These are phyloP conservation scores for Chalciporus sp. DNA, from an alignment of 1,284 basidiomycete genomes.

Conservation along the genomic window DNA sequence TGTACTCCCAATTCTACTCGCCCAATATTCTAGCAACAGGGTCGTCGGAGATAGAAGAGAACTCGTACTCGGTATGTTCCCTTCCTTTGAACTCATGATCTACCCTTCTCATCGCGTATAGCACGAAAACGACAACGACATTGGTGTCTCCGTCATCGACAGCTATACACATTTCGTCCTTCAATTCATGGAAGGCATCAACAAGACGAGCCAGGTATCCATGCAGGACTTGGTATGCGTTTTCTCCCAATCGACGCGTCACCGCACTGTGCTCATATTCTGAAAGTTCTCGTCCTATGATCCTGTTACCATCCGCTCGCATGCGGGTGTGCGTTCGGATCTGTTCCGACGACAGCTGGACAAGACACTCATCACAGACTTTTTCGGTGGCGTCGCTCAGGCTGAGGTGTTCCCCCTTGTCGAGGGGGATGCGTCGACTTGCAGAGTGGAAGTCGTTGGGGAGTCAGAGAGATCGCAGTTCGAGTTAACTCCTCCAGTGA, in stretches of 20 bases:
- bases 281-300: constrained; percentile 82
- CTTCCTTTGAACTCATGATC: neutral
- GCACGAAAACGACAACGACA: constrained; percentile 91
- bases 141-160: constrained; percentile 96
- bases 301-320: constrained; percentile 74
- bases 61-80: constrained; percentile 85
- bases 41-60: constrained; percentile 86
- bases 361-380: constrained; percentile 87
- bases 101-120: constrained; percentile 36
- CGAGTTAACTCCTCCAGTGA: neutral
- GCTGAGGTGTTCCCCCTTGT: constrained; percentile 58
- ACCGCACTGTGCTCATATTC: constrained; percentile 3
- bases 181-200: constrained; percentile 89
- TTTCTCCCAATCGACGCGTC: neutral
- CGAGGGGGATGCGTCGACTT: constrained; percentile 1
- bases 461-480: neutral
- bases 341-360: constrained; percentile 74
- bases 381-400: constrained; percentile 91
- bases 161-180: constrained; percentile 92
- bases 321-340: constrained; percentile 85
- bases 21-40: constrained; percentile 96
- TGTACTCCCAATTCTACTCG: constrained; percentile 94
- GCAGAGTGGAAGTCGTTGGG: neutral
- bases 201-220: constrained; percentile 84
- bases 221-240: constrained; percentile 82